Evolutionary conservation across 2,329 filamentous ascomycete species (phyloP).

Genomic region (Aspergillus intermedius): DNA sequence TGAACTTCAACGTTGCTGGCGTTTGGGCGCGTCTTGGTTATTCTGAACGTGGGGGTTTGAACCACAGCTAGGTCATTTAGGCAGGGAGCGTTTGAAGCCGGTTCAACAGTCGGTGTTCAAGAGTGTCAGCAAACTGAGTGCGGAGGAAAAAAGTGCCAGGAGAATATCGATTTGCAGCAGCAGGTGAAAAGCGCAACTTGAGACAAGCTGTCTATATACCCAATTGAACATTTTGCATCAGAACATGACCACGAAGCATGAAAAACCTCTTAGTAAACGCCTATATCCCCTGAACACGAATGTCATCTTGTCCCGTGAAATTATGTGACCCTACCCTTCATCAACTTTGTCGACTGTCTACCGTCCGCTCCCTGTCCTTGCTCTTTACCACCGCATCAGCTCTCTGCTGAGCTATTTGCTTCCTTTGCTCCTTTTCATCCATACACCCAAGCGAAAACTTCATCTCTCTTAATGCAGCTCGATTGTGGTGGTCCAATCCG

Average conservation of each 20-base stretch:
- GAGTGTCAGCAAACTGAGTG: background rate
- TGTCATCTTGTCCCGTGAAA: no score
- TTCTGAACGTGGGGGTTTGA: background rate
- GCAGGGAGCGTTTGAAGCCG: background rate
- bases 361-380: background rate
- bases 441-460: slow-evolving; percentile 10
- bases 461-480: slow-evolving; percentile 10
- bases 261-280: no score
- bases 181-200: background rate
- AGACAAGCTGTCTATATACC: slow-evolving; percentile 10
- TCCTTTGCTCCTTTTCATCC: slow-evolving; percentile 11
- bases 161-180: background rate
- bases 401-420: no score
- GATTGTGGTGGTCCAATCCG: slow-evolving; percentile 12
- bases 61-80: background rate
- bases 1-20: background rate
- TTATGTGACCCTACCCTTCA: background rate
- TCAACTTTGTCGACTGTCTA: background rate
- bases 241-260: background rate
- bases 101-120: background rate
- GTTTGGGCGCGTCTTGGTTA: background rate
- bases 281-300: no score
- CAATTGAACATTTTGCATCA: slow-evolving; percentile 5
- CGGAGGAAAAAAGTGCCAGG: no score
- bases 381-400: background rate